Base-by-base conservation (phyloP, 2,329 filamentous ascomycete species). In the Aspergillus flavus region DNA sequence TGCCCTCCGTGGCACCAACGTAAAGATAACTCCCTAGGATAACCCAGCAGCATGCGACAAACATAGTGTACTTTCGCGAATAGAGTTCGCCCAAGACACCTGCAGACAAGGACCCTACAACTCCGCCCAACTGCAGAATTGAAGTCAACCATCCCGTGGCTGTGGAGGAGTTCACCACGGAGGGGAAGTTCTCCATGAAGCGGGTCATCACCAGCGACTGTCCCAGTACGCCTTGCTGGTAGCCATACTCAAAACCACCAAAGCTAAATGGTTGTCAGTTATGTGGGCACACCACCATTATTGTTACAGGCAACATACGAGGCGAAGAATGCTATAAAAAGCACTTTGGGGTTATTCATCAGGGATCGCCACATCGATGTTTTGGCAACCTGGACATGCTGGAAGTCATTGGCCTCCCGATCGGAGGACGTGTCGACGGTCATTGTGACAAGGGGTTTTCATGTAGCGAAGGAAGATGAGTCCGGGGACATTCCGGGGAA, bases 271-370 rank as follows among this genome's bases (percentile, higher is more conserved):
- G 21, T 0, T 36, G 21, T 48, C 23, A 48, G 45, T 28, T 7
- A 26, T 14, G 7, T 26, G n/a, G 11, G 6, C 7, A 6, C 10
- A n/a, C 9, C 6, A 28, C 2, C 19, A n/a, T 34, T 5, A 4
- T 19, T 23, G 6, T 14, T 6, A 12, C 28, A 21, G 26, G 9
- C 26, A 28, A 65, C 68, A 61, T 46, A 75, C 59, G 81, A 82
- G 6, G 81, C 80, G 63, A 84, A 84, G n/a, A 79, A 78, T 6
- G 83, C 83, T 63, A 83, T 85, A 14, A 83, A 72, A n/a, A 82
- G 76, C 32, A 85, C 82, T 72, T 84, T 85, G 23, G 75, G 75
- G 57, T 82, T 83, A 19, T 39, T 23, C 23, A n/a, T 6, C 26
- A 72, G 62, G 4, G 70, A 68, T 62, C 69, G 63, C 71, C 71